Percentiles rank a stretch among this genome's conserved stretches.
phyloP scores from a whole-genome alignment of 768 basidiomycete genomes.

The Rhizopogon vulgaris region DNA sequence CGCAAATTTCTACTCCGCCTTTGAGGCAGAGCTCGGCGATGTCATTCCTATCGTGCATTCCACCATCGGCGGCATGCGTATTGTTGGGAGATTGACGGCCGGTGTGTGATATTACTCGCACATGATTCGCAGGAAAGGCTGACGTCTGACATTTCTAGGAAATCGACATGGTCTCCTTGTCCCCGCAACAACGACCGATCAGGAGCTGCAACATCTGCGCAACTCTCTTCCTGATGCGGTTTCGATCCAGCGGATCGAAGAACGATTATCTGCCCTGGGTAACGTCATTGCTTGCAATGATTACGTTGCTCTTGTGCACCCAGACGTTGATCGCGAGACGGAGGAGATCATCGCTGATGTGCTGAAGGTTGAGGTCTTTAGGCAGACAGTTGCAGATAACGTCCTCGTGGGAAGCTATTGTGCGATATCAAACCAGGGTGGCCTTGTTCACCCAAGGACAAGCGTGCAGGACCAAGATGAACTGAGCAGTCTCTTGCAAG shows the following conservation, averaged over 20 bases:
- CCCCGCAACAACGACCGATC: slow-evolving; percentile 92
- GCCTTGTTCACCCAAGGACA: slow-evolving; percentile 96
- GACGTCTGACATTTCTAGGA: slow-evolving; percentile 36
- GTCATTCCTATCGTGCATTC: slow-evolving; percentile 96
- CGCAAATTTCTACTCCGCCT: slow-evolving; percentile 96
- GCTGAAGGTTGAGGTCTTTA: slow-evolving; percentile 97
- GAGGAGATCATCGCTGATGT: slow-evolving; percentile 99
- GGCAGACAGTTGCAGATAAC: slow-evolving; percentile 95
- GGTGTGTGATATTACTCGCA: slow-evolving; percentile 37
- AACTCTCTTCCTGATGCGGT: slow-evolving; percentile 93
- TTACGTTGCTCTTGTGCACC: slow-evolving; percentile 97
- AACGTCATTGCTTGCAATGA: slow-evolving; percentile 99
- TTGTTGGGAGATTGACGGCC: slow-evolving; percentile 88
- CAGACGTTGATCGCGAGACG: slow-evolving; percentile 96
- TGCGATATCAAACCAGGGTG: slow-evolving; percentile 93
- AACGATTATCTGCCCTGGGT: slow-evolving; percentile 92
- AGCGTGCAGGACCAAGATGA: slow-evolving; percentile 97
- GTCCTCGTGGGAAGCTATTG: slow-evolving; percentile 96
- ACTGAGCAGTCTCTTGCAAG: slow-evolving; percentile 85
- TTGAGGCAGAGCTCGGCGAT: slow-evolving; percentile 90
- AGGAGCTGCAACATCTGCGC: slow-evolving; percentile 95
- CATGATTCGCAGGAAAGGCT: neutral
- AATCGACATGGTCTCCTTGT: slow-evolving; percentile 97
- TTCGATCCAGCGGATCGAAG: slow-evolving; percentile 93
- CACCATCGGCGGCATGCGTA: slow-evolving; percentile 89